Conservation (phyloP, 495 filamentous ascomycete genomes). For the Pyrenopolyporus hunteri region DNA sequence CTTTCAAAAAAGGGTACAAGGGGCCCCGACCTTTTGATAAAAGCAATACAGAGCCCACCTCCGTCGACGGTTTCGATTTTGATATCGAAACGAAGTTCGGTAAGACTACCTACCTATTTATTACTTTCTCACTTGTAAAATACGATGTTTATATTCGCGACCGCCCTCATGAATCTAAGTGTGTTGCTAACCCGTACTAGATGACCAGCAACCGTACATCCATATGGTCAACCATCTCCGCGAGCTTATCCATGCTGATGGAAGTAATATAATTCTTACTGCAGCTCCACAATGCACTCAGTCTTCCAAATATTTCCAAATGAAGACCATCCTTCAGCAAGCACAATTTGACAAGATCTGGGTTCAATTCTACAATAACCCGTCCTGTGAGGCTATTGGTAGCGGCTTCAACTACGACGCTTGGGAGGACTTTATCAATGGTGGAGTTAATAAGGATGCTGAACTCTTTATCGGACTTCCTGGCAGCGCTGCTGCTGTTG, state of each 20-base stretch:
- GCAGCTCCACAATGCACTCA: conserved; percentile 71
- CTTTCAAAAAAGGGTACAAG: conserved; percentile 45
- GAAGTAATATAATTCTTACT: conserved; percentile 59
- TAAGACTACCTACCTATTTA: conserved; percentile 37
- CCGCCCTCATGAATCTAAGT: too few species aligned
- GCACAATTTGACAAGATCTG: conserved; percentile 67
- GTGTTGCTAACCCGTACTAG: conserved; percentile 12
- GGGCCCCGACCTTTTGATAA: conserved; percentile 66
- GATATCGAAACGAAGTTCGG: conserved; percentile 60
- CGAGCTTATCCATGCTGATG: conserved; percentile 46
- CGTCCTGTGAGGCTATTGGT: conserved; percentile 55
- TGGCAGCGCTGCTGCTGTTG: conserved; percentile 50
- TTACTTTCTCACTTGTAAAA: conserved; percentile 38
- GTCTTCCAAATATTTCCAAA: conserved; percentile 56
- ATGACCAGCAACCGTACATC: conserved; percentile 42
- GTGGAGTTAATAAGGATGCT: conserved; percentile 60
- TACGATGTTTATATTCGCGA: neutral
- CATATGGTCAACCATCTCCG: conserved; percentile 61
- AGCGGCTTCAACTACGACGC: conserved; percentile 66
- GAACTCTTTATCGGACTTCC: conserved; percentile 71
- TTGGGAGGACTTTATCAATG: conserved; percentile 64
- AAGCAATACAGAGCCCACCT: conserved; percentile 46
- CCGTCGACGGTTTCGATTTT: conserved; percentile 73
- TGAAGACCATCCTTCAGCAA: conserved; percentile 59
- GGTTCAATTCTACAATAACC: conserved; percentile 78